Evolutionary conservation across 2,329 filamentous ascomycete species (phyloP).

Genomic region (Zymoseptoria tritici): DNA sequence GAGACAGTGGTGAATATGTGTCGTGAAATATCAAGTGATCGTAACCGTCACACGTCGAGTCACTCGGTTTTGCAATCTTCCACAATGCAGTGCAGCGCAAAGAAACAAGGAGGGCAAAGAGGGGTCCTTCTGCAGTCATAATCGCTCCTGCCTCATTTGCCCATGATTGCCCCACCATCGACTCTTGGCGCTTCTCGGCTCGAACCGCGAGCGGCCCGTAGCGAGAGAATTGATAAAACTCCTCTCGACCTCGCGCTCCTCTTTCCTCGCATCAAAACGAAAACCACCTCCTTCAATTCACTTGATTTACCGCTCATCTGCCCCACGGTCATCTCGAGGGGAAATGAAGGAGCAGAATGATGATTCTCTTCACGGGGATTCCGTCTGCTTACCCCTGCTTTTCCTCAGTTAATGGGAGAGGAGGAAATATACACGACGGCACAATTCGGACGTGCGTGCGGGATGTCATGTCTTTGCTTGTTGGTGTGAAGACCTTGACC

Average conservation of each 20-base stretch:
- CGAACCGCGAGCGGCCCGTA: slow-evolving; percentile 43
- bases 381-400: slow-evolving; percentile 55
- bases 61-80: background rate
- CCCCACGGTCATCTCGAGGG: slow-evolving; percentile 56
- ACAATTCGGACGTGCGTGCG: slow-evolving; percentile 24
- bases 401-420: slow-evolving; percentile 34
- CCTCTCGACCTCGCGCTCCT: slow-evolving; percentile 11
- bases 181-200: slow-evolving; percentile 18
- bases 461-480: too few relatives aligned
- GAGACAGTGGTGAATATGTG: background rate
- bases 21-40: background rate
- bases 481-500: too few relatives aligned
- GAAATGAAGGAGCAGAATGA: slow-evolving; percentile 60
- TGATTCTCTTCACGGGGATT: slow-evolving; percentile 16
- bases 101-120: background rate
- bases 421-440: slow-evolving; percentile 42
- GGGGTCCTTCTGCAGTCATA: background rate
- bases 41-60: background rate
- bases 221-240: slow-evolving; percentile 13
- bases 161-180: slow-evolving; percentile 1
- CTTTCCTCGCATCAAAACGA: slow-evolving; percentile 33
- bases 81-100: background rate
- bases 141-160: slow-evolving; percentile 2
- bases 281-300: slow-evolving; percentile 53
- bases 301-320: slow-evolving; percentile 51